Base-by-base conservation (phyloP, 2,329 filamentous ascomycete species). In the Pyricularia sp. region DNA sequence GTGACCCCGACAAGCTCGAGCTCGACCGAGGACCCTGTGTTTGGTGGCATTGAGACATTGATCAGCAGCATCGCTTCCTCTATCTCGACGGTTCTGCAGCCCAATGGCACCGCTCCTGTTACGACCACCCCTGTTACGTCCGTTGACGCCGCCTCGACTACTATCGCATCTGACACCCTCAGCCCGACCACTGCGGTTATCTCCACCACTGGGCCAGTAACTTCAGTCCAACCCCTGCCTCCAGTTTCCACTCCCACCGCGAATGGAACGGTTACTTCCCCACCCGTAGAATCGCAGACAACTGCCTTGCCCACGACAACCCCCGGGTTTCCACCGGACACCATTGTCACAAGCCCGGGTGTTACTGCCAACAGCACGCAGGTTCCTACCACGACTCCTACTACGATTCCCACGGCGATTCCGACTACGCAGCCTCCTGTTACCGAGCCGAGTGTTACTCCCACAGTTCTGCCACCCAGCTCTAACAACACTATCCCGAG, bases 51-150 rank as follows among this genome's bases (percentile, higher is more conserved):
- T 36, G 69, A 33, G 31, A 72, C 73, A 14, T 9, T 73, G 1
- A 11, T 75, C 20, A 73, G 72, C 70, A 72, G 70, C 33, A 63
- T 73, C 31, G 30, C 65, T 36, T 75, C 74, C 59, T 68, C 69
- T 6, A 50, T 73, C 12, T 58, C 70, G 5, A 70, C 65, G 11
- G 61, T 68, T 50, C 59, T 72, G 20, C 69, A 72, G 30, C 65
- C 70, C 7, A 72, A 71, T 23, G 65, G 68, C 10, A 68, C 72
- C 14, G 71, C 64, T 61, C 65, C 69, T 10, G 65, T 58, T n/a
- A 68, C 33, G 33, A 36, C 50, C 33, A 72, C 69, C 17, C 64
- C 67, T 4, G 61, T 17, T 23, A 33, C 28, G 3, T 2, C 12
- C 3, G 17, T 23, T 33, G 65, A 66, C 3, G 5, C 23, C 4